These are phyloP conservation scores for Metschnikowia chrysomelidarum DNA, from an alignment of 805 yeast species.

Conservation along the genomic window DNA sequence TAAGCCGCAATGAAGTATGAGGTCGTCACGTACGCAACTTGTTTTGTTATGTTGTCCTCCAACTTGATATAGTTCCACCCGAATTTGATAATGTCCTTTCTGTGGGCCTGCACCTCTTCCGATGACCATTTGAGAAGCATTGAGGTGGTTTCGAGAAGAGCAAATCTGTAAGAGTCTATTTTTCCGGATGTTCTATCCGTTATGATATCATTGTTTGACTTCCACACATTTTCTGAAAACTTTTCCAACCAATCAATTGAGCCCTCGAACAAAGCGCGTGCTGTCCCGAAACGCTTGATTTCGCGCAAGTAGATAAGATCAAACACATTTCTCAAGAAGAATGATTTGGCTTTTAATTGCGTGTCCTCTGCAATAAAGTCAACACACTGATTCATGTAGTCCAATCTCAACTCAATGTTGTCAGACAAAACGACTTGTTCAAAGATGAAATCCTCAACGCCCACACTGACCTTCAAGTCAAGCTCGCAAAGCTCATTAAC, in stretches of 20 bases:
- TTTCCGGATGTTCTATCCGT: slow-evolving; percentile 60
- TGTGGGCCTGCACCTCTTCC: slow-evolving; percentile 50
- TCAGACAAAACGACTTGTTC: slow-evolving; percentile 50
- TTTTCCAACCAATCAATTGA: slow-evolving; percentile 61
- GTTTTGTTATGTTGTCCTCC: slow-evolving; percentile 86
- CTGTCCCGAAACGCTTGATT: slow-evolving; percentile 46
- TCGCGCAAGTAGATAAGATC: slow-evolving; percentile 67
- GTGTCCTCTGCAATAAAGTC: slow-evolving; percentile 46
- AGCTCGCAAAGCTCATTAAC: slow-evolving; percentile 41
- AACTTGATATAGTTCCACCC: slow-evolving; percentile 91
- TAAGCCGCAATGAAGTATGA: slow-evolving; percentile 81
- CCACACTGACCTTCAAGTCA: slow-evolving; percentile 44
- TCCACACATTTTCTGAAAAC: slow-evolving; percentile 72
- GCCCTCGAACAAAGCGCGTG: slow-evolving; percentile 44
- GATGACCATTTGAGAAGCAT: slow-evolving; percentile 71
- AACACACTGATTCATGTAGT: slow-evolving; percentile 51
- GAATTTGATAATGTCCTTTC: slow-evolving; percentile 87
- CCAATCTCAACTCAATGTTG: slow-evolving; percentile 46
- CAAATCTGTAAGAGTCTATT: slow-evolving; percentile 72
- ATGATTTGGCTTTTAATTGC: slow-evolving; percentile 54
- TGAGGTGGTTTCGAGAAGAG: slow-evolving; percentile 78
- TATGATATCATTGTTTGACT: slow-evolving; percentile 51
- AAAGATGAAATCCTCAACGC: slow-evolving; percentile 58
- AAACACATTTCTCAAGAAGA: slow-evolving; percentile 53
- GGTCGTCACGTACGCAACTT: slow-evolving; percentile 88